Base-by-base conservation (phyloP, 1,284 basidiomycete genomes). In the Chondrostereum purpureum region DNA sequence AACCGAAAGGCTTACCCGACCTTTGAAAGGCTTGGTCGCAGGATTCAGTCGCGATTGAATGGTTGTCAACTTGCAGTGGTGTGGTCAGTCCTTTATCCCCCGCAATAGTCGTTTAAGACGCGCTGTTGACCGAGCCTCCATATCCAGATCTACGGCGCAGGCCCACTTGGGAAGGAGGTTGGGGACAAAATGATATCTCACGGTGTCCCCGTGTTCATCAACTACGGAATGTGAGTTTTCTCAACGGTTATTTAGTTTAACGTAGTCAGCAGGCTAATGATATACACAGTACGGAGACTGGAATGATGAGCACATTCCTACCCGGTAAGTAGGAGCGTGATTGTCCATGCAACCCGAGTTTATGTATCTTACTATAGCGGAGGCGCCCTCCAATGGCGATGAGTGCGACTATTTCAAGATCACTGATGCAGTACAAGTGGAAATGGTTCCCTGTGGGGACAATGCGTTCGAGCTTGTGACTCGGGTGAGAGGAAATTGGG, bases 341-440 rank as follows among this genome's bases (percentile, higher is more conserved):
- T n/a, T n/a, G n/a, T n/a, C n/a, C n/a, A n/a, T n/a, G n/a, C n/a
- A n/a, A n/a, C n/a, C n/a, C n/a, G 11, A 12, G 11, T 11, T 38
- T 21, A 34, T 21, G 11, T 1, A 40, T 44, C 16, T 36, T n/a
- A 31, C n/a, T 21, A 11, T 20, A 22, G n/a, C 20, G 37, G 53
- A 50, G 49, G 43, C 23, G 42, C 12, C 37, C 38, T 6, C 51
- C 45, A 3, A 39, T 35, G 24, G 27, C 27, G 27, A 31, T 8
- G 55, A 61, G 27, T 63, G 60, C 57, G 55, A 62, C 12, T 62
- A 58, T 37, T 52, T 62, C 44, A 36, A 18, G 1, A 45, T 60
- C 10, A 51, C 51, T n/a, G 41, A 40, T 12, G 39, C 47, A 35
- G 45, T 46, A 21, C 41, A 42, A 6, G 19, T 40, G 14, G 46